Conservation (phyloP, 495 filamentous ascomycete genomes). For the Tuber microsphaerosporum region DNA sequence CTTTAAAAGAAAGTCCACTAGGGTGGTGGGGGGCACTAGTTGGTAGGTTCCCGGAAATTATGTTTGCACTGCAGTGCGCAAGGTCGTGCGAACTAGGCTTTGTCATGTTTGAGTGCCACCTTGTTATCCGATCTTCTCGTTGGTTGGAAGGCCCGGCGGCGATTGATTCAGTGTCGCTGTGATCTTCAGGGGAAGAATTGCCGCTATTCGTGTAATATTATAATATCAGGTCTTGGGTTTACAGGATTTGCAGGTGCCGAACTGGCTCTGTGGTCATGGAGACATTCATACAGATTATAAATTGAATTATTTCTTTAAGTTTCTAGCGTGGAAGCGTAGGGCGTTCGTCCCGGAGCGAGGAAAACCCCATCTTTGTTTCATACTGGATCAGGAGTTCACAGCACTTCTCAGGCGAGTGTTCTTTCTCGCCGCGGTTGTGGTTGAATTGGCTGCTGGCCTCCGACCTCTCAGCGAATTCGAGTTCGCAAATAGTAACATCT, state of each 20-base stretch:
- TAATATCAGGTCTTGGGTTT: conserved; percentile 2
- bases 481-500: conserved; percentile 6
- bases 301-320: neutral
- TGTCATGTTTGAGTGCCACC: neutral
- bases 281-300: neutral
- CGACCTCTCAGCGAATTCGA: conserved; percentile 34
- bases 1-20: neutral
- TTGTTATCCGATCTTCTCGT: conserved; percentile 2
- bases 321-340: neutral
- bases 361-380: neutral
- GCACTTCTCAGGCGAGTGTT: conserved; percentile 8
- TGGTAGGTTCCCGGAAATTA: neutral
- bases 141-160: neutral
- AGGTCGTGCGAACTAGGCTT: neutral
- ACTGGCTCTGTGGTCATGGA: neutral
- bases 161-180: neutral
- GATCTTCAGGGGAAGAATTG: conserved; percentile 5
- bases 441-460: conserved; percentile 11
- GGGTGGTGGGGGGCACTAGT: neutral
- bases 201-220: neutral
- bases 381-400: neutral
- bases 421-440: conserved; percentile 13
- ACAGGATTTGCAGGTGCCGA: neutral
- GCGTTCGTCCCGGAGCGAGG: neutral
- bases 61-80: neutral